Evolutionary conservation across 768 basidiomycete genomes (phyloP), one percentile per base, ranked within the genome.

Genomic region (Tylopilus plumbeoviolaceoides): DNA sequence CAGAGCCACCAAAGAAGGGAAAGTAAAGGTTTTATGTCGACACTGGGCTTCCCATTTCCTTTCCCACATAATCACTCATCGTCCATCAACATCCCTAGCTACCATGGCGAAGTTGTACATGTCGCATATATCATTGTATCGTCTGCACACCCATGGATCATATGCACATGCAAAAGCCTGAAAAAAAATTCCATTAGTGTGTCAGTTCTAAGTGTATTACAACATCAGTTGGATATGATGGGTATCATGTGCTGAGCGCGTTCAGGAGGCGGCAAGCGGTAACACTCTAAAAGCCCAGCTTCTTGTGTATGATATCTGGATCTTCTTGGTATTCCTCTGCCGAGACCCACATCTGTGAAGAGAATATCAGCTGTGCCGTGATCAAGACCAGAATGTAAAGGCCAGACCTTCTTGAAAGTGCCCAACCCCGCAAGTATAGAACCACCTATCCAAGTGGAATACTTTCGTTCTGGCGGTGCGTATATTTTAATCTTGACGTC

Each of bases 241-340:
- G 69, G 70, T 72, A 72, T 71, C 68, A 47, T 56, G 52, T 48
- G 48, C 25, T 43, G 36, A 48, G 44, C 48, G 49, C 53, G 57
- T 48, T 47, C 47, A 43, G 50, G 45, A 41, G 41, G 59, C 50
- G 42, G 45, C 49, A 57, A 60, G 50, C 51, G 47, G 45, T 33
- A 21, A 54, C 44, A 51, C 21, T 43, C 58, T 67, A 92, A 70
- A 93, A 92, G 44, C 89, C 90, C 52, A 88, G 80, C 72, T 95
- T 95, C 73, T 91, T 95, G 73, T 97, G 95, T 65, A 98, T 98
- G 64, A 98, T 90, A 65, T 98, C 95, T 50, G 95, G 95, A 72
- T 98, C 95, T 71, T 99, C 95, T 72, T 97, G 93, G 68, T 98
- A 98, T 72, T 98, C 97, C 72, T 99, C 95, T 36, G 95, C 94